A percentile compares a stretch with the other conserved stretches of the same genome.
These are phyloP conservation scores for Citrus medica DNA, from an alignment of 345 rosid species.

Conservation along the genomic window DNA sequence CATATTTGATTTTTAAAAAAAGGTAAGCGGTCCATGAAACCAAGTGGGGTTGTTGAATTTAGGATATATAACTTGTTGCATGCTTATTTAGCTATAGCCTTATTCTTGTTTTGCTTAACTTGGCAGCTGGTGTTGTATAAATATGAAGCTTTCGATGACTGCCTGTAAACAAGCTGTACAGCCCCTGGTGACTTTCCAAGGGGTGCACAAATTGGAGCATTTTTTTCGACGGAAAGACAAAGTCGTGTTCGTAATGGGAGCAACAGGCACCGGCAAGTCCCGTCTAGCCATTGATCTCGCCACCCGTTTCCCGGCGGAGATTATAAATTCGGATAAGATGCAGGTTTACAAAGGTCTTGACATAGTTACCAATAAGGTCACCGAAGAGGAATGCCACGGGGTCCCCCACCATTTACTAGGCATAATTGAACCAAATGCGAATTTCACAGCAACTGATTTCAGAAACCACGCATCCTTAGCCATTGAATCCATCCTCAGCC, in stretches of 20 bases:
- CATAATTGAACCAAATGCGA: slow-evolving; percentile 39
- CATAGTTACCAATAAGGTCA: slow-evolving; percentile 75
- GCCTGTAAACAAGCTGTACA: slow-evolving; percentile 43
- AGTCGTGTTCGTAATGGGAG: slow-evolving; percentile 74
- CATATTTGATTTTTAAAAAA: slow-evolving; percentile 4
- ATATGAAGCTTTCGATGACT: slow-evolving; percentile 47
- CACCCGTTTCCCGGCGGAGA: slow-evolving; percentile 65
- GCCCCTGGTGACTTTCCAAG: slow-evolving; percentile 46
- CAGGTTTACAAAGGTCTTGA: slow-evolving; percentile 78
- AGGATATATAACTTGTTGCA: neutral
- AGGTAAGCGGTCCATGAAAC: slow-evolving; percentile 6
- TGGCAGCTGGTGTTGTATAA: slow-evolving; percentile 9
- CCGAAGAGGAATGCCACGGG: slow-evolving; percentile 64
- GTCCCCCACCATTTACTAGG: slow-evolving; percentile 81
- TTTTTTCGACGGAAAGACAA: slow-evolving; percentile 68
- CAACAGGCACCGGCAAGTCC: slow-evolving; percentile 91
- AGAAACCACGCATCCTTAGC: slow-evolving; percentile 37
- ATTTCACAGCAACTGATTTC: slow-evolving; percentile 63
- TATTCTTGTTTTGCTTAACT: neutral
- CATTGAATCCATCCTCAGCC: slow-evolving; percentile 36
- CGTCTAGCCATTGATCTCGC: slow-evolving; percentile 84
- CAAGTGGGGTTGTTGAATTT: neutral
- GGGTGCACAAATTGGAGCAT: slow-evolving; percentile 30
- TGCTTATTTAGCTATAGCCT: neutral
- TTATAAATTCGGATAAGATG: slow-evolving; percentile 82